Conservation (phyloP, 169 alveolate species). For the Plasmodium cynomolgi region DNA sequence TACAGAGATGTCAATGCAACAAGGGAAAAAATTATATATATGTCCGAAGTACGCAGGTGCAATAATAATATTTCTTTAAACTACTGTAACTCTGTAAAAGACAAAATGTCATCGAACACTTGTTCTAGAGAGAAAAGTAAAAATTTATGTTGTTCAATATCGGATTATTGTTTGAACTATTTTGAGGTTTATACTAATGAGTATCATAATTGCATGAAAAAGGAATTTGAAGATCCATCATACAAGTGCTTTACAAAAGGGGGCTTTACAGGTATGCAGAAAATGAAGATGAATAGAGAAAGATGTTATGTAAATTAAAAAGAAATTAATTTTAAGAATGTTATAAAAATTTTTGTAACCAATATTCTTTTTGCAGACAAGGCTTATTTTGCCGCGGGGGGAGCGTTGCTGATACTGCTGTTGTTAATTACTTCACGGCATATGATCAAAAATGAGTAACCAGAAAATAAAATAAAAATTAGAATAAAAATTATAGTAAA, state of each 20-base stretch:
- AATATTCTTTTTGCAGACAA: background rate
- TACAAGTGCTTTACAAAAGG: background rate
- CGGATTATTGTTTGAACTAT: conserved; percentile 29
- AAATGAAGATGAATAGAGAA: background rate
- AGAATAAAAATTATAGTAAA: no score
- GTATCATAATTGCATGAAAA: background rate
- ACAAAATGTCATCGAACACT: background rate
- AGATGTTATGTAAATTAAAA: background rate
- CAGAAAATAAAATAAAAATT: background rate
- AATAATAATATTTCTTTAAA: background rate
- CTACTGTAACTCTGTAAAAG: conserved; percentile 3
- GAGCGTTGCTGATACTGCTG: background rate
- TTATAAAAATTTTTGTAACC: background rate
- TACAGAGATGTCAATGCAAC: conserved; percentile 13
- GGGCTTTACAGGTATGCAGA: background rate
- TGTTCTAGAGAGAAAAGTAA: conserved; percentile 9
- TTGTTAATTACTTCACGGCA: background rate
- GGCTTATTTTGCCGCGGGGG: background rate
- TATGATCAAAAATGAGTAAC: background rate
- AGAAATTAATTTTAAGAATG: background rate
- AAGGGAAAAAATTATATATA: conserved; percentile 9
- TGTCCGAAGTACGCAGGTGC: conserved; percentile 1
- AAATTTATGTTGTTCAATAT: conserved; percentile 35
- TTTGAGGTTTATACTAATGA: background rate
- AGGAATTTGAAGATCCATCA: background rate